Conservation (phyloP, 805 yeast species). For the Novakomyces olei region DNA sequence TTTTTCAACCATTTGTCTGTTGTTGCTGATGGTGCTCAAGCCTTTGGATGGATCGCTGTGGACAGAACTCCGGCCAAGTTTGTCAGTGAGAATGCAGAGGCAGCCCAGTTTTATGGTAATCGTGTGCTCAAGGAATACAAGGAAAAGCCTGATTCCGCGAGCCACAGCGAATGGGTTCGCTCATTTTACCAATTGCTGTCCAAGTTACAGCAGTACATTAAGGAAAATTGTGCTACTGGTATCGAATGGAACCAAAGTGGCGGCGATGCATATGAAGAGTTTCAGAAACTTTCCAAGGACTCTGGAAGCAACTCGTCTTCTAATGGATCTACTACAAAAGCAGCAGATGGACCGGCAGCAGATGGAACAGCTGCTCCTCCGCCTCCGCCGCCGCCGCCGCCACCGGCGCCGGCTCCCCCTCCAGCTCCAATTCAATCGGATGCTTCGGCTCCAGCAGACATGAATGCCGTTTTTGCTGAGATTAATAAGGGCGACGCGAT, state of each 20-base stretch:
- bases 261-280: slow-evolving; percentile 13
- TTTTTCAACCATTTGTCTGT: slow-evolving; percentile 54
- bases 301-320: slow-evolving; percentile 20
- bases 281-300: slow-evolving; percentile 12
- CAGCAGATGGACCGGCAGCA: slow-evolving; percentile 18
- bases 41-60: slow-evolving; percentile 72
- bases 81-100: slow-evolving; percentile 67
- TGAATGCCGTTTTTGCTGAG: slow-evolving; percentile 80
- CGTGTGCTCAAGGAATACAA: slow-evolving; percentile 67
- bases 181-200: slow-evolving; percentile 40
- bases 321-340: slow-evolving; percentile 18
- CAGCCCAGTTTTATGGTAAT: slow-evolving; percentile 86
- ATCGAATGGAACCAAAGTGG: slow-evolving; percentile 54
- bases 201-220: slow-evolving; percentile 48
- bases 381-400: slow-evolving; percentile 85
- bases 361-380: no score
- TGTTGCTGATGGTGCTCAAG: slow-evolving; percentile 72
- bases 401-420: slow-evolving; percentile 27
- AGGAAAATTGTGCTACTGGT: slow-evolving; percentile 67
- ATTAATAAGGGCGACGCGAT: slow-evolving; percentile 66
- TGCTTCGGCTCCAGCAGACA: slow-evolving; percentile 25
- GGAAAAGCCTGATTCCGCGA: slow-evolving; percentile 29
- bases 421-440: no score
- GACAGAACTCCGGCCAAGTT: slow-evolving; percentile 46
- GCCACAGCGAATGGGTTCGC: slow-evolving; percentile 66